Evolutionary conservation across 176 grass and related monocot genomes (phyloP).

Genomic region (Themeda triandra): DNA sequence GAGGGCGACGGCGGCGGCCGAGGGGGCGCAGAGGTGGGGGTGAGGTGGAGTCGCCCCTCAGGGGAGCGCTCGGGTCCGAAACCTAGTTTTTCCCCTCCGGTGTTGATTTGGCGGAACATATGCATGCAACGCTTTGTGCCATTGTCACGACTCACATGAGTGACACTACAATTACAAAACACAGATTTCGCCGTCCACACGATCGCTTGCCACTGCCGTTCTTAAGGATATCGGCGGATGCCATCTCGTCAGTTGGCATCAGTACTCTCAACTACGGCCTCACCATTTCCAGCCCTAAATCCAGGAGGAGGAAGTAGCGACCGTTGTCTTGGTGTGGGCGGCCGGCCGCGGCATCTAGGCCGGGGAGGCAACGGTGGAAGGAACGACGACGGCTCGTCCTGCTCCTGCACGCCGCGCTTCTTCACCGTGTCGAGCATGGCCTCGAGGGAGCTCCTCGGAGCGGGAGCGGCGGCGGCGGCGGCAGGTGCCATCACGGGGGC

Average conservation of each 20-base stretch:
- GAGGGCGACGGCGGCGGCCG: too few species aligned
- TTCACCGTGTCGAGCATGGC: conserved; percentile 9
- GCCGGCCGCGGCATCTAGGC: not conserved
- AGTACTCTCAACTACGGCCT: not conserved
- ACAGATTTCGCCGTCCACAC: not conserved
- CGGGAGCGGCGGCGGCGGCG: not conserved
- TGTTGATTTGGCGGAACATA: too few species aligned
- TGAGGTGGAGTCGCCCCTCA: too few species aligned
- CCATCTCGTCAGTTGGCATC: not conserved
- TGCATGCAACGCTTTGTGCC: not conserved
- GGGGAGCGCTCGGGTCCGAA: too few species aligned
- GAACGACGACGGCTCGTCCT: not conserved
- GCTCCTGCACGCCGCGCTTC: not conserved
- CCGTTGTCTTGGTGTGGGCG: not conserved
- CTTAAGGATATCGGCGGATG: not conserved
- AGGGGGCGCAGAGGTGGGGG: too few species aligned
- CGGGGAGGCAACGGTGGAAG: not conserved
- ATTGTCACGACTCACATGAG: not conserved
- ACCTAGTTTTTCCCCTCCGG: too few species aligned
- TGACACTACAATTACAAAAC: not conserved
- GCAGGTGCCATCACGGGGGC: not conserved
- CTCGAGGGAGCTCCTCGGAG: conserved; percentile 19
- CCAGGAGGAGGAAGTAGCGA: not conserved
- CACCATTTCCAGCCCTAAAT: not conserved
- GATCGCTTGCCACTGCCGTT: too few species aligned